phyloP scores from a whole-genome alignment of 2,329 filamentous ascomycete species.

The Neonectria neomacrospora region DNA sequence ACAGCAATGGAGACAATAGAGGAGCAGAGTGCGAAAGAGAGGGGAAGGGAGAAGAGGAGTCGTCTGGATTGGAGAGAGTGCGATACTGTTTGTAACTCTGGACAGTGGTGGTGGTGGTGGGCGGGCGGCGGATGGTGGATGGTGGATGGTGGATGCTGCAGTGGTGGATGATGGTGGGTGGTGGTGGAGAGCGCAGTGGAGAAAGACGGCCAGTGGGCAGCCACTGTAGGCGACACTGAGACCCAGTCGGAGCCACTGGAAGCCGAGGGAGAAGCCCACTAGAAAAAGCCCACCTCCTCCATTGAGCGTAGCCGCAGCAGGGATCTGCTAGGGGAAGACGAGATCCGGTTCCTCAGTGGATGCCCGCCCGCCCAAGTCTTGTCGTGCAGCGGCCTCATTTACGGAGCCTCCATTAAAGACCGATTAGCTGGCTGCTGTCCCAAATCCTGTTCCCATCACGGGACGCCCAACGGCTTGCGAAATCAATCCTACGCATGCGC shows the following conservation, averaged over 20 bases:
- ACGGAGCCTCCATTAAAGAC: slow-evolving; percentile 3
- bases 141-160: not conserved
- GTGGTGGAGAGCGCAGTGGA: slow-evolving; percentile 28
- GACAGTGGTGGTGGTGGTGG: not conserved
- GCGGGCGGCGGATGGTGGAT: not conserved
- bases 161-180: slow-evolving; percentile 1
- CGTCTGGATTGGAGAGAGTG: not conserved
- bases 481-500: not conserved
- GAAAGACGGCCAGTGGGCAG: slow-evolving; percentile 35
- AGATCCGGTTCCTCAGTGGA: slow-evolving; percentile 7
- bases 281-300: slow-evolving; percentile 42
- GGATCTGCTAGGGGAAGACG: slow-evolving; percentile 14
- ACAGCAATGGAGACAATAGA: not conserved
- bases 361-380: not conserved
- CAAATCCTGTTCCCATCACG: not conserved
- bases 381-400: slow-evolving; percentile 3
- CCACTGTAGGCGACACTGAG: slow-evolving; percentile 31
- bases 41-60: too few species aligned
- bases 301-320: slow-evolving; percentile 38
- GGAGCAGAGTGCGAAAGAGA: not conserved
- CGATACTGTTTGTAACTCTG: not conserved
- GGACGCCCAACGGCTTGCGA: not conserved
- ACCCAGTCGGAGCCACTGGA: slow-evolving; percentile 42
- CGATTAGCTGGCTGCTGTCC: not conserved
- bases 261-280: slow-evolving; percentile 45